Conservation (phyloP, 306 rosid species). For the Luffa acutangula region DNA sequence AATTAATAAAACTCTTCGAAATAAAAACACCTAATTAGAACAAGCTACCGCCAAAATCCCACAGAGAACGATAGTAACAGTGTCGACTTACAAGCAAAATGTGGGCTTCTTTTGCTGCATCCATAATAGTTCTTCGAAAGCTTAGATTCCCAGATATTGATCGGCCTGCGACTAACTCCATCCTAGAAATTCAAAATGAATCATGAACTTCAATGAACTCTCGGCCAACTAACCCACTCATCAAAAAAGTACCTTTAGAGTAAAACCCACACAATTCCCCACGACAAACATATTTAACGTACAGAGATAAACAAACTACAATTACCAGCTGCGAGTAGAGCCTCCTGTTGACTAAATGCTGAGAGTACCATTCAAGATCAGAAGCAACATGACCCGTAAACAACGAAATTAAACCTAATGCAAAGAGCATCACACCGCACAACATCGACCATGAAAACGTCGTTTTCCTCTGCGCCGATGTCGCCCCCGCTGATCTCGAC, state of each 20-base stretch:
- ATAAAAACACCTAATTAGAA: background rate
- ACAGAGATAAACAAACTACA: background rate
- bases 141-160: conserved; percentile 83
- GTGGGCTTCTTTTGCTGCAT: conserved; percentile 70
- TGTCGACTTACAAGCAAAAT: conserved; percentile 42
- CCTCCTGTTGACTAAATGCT: conserved; percentile 41
- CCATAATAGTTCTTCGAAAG: conserved; percentile 65
- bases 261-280: background rate
- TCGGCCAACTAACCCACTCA: background rate
- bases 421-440: conserved; percentile 88
- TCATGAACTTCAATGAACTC: background rate
- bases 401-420: conserved; percentile 73
- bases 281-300: background rate
- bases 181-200: conserved; percentile 29
- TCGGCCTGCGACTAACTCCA: conserved; percentile 38
- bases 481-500: conserved; percentile 34
- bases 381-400: conserved; percentile 88
- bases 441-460: conserved; percentile 48
- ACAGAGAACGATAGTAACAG: background rate
- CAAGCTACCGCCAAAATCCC: background rate
- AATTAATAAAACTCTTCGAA: background rate
- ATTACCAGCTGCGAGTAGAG: conserved; percentile 48
- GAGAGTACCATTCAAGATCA: conserved; percentile 94
- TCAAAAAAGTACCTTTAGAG: background rate
- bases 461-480: conserved; percentile 30